These are phyloP conservation scores for Pyrus bretschneideri DNA, from an alignment of 306 rosid species.

Conservation along the genomic window DNA sequence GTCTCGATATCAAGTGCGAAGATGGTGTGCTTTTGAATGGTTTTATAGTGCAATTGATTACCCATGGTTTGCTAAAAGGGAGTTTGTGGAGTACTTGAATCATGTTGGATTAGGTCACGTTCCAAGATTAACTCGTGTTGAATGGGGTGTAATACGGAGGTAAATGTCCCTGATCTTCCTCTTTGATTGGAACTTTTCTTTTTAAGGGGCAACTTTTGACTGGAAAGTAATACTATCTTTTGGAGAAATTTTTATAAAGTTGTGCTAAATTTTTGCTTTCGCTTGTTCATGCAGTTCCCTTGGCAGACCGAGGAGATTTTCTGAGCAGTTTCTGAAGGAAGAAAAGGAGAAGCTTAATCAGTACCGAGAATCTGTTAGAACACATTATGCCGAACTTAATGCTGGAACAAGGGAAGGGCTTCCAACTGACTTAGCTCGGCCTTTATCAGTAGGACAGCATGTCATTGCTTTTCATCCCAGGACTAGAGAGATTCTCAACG, in stretches of 20 bases:
- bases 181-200: slow-evolving; percentile 2
- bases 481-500: slow-evolving; percentile 73
- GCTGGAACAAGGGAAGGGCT: slow-evolving; percentile 81
- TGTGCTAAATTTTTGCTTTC: slow-evolving; percentile 5
- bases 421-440: slow-evolving; percentile 84
- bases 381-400: slow-evolving; percentile 77
- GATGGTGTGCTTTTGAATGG: slow-evolving; percentile 94
- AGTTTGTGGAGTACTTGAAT: slow-evolving; percentile 83
- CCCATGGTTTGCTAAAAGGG: slow-evolving; percentile 95
- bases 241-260: slow-evolving; percentile 13
- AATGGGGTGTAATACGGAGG: slow-evolving; percentile 98
- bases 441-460: slow-evolving; percentile 77
- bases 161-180: slow-evolving; percentile 32
- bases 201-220: neutral
- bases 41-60: slow-evolving; percentile 93
- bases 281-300: slow-evolving; percentile 71
- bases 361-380: slow-evolving; percentile 82
- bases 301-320: slow-evolving; percentile 89
- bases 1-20: slow-evolving; percentile 56
- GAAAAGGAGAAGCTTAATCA: slow-evolving; percentile 82
- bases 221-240: slow-evolving; percentile 9
- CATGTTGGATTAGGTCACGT: slow-evolving; percentile 95
- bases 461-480: slow-evolving; percentile 76
- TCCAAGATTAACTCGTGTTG: slow-evolving; percentile 89
- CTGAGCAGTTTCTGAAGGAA: slow-evolving; percentile 70